These are phyloP conservation scores for Malassezia arunalokei DNA, from an alignment of 1,284 basidiomycete species.

Conservation along the genomic window DNA sequence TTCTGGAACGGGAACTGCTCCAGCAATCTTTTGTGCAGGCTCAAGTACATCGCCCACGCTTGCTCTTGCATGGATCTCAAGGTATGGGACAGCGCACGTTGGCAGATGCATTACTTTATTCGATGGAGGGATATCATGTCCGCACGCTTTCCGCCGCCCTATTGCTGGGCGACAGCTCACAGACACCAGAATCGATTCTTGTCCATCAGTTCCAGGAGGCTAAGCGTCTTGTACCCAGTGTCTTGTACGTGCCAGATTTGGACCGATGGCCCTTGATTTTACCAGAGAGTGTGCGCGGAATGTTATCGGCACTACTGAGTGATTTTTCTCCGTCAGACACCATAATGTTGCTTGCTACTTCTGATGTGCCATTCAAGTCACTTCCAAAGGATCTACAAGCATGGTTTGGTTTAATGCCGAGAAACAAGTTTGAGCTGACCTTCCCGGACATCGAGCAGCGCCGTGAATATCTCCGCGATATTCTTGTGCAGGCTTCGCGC, in stretches of 20 bases:
- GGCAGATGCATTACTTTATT: constrained; percentile 78
- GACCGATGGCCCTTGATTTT: constrained; percentile 74
- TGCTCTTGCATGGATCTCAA: constrained; percentile 65
- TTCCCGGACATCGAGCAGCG: constrained; percentile 51
- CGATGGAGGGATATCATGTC: constrained; percentile 88
- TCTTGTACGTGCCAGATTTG: constrained; percentile 85
- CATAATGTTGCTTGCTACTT: constrained; percentile 74
- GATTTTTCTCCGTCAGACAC: constrained; percentile 80
- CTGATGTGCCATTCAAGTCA: constrained; percentile 61
- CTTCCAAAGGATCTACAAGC: constrained; percentile 70
- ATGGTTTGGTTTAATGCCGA: constrained; percentile 75
- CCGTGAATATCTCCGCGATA: constrained; percentile 62
- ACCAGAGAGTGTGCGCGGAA: constrained; percentile 69
- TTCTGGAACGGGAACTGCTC: constrained; percentile 39
- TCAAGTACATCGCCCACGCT: constrained; percentile 76
- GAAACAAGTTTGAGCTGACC: constrained; percentile 60
- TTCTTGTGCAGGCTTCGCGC: constrained; percentile 31
- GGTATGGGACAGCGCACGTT: constrained; percentile 87
- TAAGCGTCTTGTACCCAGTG: constrained; percentile 88
- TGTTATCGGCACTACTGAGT: constrained; percentile 79
- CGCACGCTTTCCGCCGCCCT: constrained; percentile 84
- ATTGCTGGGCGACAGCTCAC: constrained; percentile 74
- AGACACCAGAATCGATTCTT: constrained; percentile 78
- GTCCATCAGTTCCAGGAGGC: constrained; percentile 97
- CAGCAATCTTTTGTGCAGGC: constrained; percentile 72